phyloP scores from a whole-genome alignment of 139 green algal species.

The Pseudopediastrum boryanum region DNA sequence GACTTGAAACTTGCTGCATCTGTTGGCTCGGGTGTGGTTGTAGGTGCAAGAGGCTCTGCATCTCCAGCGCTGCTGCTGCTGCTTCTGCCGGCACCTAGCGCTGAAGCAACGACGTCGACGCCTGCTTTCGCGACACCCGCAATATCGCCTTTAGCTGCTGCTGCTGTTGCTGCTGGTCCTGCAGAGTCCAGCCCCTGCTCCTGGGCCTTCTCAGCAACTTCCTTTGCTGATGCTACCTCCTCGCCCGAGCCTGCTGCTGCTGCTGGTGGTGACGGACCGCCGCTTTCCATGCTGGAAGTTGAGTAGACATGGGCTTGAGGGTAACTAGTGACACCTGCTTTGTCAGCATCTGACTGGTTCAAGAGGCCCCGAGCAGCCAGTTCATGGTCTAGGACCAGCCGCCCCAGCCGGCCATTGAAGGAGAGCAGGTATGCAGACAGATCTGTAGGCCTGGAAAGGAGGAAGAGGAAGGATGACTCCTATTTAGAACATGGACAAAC shows the following conservation, averaged over 20 bases:
- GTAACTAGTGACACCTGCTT: neutral
- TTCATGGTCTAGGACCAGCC: slow-evolving; percentile 68
- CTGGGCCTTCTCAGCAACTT: neutral
- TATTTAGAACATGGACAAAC: no score
- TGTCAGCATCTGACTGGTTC: neutral
- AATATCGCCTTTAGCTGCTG: slow-evolving; percentile 6
- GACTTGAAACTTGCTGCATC: slow-evolving; percentile 5
- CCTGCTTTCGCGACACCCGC: neutral
- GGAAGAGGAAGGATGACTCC: no score
- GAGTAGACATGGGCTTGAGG: neutral
- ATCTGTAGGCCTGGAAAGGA: slow-evolving; percentile 53
- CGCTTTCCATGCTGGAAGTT: neutral
- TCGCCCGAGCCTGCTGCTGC: neutral
- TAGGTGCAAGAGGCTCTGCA: neutral
- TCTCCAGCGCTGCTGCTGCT: neutral
- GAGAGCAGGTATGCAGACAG: slow-evolving; percentile 65
- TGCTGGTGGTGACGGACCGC: neutral
- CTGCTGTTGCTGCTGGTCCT: slow-evolving; percentile 2
- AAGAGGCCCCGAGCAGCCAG: slow-evolving; percentile 35
- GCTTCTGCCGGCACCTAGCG: neutral
- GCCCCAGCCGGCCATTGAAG: slow-evolving; percentile 78
- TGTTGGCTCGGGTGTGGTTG: no score
- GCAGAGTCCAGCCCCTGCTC: slow-evolving; percentile 12
- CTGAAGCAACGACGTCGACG: slow-evolving; percentile 1
- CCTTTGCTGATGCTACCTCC: slow-evolving; percentile 1